Conservation (phyloP, 106 monocot species). For the Cymbidium sinense region DNA sequence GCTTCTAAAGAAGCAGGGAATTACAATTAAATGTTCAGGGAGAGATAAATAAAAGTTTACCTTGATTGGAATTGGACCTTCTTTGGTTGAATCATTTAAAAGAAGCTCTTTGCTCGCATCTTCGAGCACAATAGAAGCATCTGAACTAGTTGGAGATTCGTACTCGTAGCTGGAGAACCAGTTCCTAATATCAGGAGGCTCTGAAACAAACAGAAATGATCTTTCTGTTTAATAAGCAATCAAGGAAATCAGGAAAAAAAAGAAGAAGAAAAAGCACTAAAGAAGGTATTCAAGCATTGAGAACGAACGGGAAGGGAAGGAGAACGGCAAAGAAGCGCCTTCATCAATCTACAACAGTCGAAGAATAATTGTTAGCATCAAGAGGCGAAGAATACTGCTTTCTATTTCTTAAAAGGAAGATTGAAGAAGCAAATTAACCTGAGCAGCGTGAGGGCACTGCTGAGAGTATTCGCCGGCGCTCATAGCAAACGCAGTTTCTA, state of each 20-base stretch:
- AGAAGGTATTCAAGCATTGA: not conserved
- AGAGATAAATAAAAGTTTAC: not conserved
- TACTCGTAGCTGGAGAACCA: conserved; percentile 97
- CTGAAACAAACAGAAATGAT: conserved; percentile 23
- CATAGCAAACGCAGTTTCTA: not conserved
- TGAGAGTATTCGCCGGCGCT: not conserved
- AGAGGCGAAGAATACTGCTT: not conserved
- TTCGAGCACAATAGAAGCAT: not conserved
- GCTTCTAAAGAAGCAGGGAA: not conserved
- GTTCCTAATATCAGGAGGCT: conserved; percentile 75
- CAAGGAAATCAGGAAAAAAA: not conserved
- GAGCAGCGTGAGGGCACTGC: not conserved
- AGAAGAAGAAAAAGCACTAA: not conserved
- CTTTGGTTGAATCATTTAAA: not conserved
- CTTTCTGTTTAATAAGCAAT: conserved; percentile 1
- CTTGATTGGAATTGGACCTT: not conserved
- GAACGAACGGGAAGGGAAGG: conserved; percentile 42
- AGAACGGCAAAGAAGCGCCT: conserved; percentile 22
- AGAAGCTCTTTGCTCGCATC: not conserved
- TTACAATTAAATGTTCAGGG: not conserved
- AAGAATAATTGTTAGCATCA: not conserved
- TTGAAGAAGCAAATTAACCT: not conserved
- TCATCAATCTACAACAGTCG: not conserved
- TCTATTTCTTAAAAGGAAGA: not conserved
- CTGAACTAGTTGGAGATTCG: conserved; percentile 44